A percentile compares a stretch with the other conserved stretches of the same genome.
Evolutionary conservation across 345 rosid genomes (phyloP).

Genomic region (Turnera subulata): DNA sequence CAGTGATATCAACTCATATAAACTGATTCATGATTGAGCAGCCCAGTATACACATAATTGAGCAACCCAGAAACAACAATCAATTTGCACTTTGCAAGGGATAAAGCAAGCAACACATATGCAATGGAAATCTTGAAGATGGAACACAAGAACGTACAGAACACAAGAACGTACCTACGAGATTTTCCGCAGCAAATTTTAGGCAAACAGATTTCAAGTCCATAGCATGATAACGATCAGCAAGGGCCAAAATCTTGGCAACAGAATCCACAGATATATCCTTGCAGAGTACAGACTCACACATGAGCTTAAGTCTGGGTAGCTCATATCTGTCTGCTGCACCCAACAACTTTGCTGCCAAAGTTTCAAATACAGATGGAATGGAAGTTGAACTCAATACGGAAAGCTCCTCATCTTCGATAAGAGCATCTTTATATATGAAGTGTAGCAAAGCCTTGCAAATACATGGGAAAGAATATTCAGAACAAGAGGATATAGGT

Average conservation of each 20-base stretch:
- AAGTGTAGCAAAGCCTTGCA: conserved; percentile 79
- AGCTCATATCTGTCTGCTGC: conserved; percentile 81
- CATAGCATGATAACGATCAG: conserved; percentile 67
- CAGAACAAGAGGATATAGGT: no score
- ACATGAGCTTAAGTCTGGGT: conserved; percentile 77
- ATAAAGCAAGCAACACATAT: neutral
- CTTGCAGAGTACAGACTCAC: conserved; percentile 87
- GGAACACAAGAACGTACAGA: conserved; percentile 40
- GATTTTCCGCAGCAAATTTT: conserved; percentile 92
- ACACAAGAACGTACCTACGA: conserved; percentile 50
- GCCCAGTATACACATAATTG: no score
- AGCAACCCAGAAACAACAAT: neutral
- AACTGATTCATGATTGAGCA: no score
- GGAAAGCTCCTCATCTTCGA: conserved; percentile 58
- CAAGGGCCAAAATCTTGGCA: conserved; percentile 70
- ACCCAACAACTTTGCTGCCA: conserved; percentile 70
- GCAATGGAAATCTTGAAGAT: neutral
- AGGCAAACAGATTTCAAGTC: conserved; percentile 79
- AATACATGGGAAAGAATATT: conserved; percentile 15
- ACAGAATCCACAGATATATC: conserved; percentile 72
- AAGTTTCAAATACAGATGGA: conserved; percentile 48
- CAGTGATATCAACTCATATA: no score
- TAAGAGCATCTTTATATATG: conserved; percentile 66
- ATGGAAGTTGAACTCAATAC: conserved; percentile 47
- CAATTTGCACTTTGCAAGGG: conserved; percentile 1